Evolutionary conservation across 2,329 filamentous ascomycete species (phyloP), one percentile per base, ranked within the genome.

Genomic region (Aspergillus nomiae): DNA sequence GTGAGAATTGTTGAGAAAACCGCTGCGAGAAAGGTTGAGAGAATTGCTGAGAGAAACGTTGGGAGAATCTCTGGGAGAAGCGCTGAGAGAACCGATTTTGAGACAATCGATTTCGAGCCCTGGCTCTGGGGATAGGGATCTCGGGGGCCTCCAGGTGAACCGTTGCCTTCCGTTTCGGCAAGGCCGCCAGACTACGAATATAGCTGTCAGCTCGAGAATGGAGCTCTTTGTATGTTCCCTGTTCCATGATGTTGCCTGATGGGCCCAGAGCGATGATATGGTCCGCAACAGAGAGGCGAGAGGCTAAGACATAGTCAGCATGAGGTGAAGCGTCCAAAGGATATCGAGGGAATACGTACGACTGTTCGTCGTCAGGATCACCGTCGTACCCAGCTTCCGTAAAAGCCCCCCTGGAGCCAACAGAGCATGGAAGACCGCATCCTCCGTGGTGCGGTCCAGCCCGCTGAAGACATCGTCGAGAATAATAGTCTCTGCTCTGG

Each of bases 201-300:
- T 50, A 50, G 26, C 46, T 28, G 11, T 50, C 46, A 1, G 34
- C 26, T 30, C 46, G 16, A 1, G 46, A 28, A 2, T 30, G 46
- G 24, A 50, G 24, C 1, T 50, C 46, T 50, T 50, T 30, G 46
- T 28, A 50, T 30, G 46, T 50, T 50, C 46, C 46, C 30, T 50
- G 46, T 50, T 50, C 46, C 24, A 50, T 26, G 6, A 50, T 50
- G 24, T 21, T 50, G 12, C 46, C 46, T 5, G 46, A 50, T 28
- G 46, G 12, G 6, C 24, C 26, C 12, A 87, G 76, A 0, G 79
- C 81, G 45, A 86, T 78, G 9, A 86, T 80, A 38, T 83, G 79
- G 51, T 84, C 78, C 2, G 82, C 80, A 0, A 73, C 76, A 6
- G 68, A 60, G 7, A 50, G 46, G 14, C 46, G 46, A 16, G 46